These are phyloP conservation scores for Zygotorulaspora chibaensis DNA, from an alignment of 805 yeast genomes.

Conservation along the genomic window DNA sequence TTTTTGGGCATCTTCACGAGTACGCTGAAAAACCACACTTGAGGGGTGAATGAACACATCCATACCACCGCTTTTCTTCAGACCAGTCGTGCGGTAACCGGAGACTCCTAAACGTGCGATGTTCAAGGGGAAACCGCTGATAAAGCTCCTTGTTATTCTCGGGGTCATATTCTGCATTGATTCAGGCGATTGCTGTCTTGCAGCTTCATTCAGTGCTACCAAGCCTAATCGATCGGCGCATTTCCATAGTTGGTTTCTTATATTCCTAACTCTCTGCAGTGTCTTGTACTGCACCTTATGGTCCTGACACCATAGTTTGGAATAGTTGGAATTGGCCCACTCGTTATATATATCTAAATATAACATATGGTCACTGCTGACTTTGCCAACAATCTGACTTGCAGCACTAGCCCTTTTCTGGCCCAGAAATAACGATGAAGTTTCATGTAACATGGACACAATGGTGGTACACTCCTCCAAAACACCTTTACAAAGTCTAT, in stretches of 20 bases:
- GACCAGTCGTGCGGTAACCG: constrained; percentile 32
- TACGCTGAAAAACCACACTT: constrained; percentile 50
- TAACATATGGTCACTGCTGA: constrained; percentile 69
- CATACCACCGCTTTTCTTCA: constrained; percentile 50
- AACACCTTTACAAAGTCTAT: constrained; percentile 48
- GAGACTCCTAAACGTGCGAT: constrained; percentile 27
- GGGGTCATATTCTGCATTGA: not conserved
- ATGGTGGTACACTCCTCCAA: constrained; percentile 65
- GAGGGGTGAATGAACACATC: constrained; percentile 85
- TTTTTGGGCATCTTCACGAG: constrained; percentile 47
- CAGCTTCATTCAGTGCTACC: constrained; percentile 18
- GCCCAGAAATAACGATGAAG: constrained; percentile 45
- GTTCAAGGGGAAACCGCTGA: constrained; percentile 34
- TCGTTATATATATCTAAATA: constrained; percentile 69
- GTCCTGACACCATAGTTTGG: constrained; percentile 80
- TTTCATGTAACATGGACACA: constrained; percentile 78
- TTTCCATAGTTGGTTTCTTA: constrained; percentile 62
- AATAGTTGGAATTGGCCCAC: constrained; percentile 66
- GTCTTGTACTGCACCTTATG: constrained; percentile 75
- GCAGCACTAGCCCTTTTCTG: constrained; percentile 16
- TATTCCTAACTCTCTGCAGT: constrained; percentile 60
- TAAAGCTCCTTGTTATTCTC: constrained; percentile 25
- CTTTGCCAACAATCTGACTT: constrained; percentile 45
- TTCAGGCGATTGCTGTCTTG: constrained; percentile 7
- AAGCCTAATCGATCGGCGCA: constrained; percentile 46